Conservation (phyloP, 768 basidiomycete genomes). For the Boletus vermiculosoides region DNA sequence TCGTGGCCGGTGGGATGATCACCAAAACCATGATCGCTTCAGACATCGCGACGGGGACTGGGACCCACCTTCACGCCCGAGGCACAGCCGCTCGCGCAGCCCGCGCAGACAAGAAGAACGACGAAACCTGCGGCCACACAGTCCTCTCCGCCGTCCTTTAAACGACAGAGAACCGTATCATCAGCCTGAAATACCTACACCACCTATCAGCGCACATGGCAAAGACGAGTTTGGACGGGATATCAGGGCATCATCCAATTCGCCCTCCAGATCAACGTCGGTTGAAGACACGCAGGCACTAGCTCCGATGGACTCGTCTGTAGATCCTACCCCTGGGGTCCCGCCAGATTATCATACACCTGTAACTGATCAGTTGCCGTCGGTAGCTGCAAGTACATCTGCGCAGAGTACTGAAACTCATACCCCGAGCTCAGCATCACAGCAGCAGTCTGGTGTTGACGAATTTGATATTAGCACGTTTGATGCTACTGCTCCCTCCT, state of each 20-base stretch:
- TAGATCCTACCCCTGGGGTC: slow-evolving; percentile 45
- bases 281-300: slow-evolving; percentile 26
- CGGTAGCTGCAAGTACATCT: slow-evolving; percentile 60
- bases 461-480: slow-evolving; percentile 70
- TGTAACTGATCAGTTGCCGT: slow-evolving; percentile 37
- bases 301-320: slow-evolving; percentile 36
- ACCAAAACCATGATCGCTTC: slow-evolving; percentile 41
- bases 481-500: slow-evolving; percentile 67
- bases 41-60: slow-evolving; percentile 49
- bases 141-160: slow-evolving; percentile 54
- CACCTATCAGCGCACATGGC: slow-evolving; percentile 36
- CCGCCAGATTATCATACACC: slow-evolving; percentile 48
- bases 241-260: slow-evolving; percentile 54
- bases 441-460: slow-evolving; percentile 52
- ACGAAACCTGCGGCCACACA: slow-evolving; percentile 54
- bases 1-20: slow-evolving; percentile 67
- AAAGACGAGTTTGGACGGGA: slow-evolving; percentile 90
- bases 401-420: slow-evolving; percentile 40
- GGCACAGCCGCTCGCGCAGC: slow-evolving; percentile 73
- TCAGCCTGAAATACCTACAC: slow-evolving; percentile 24
- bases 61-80: slow-evolving; percentile 40
- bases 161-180: slow-evolving; percentile 29
- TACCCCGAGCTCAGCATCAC: slow-evolving; percentile 38
- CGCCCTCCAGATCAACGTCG: slow-evolving; percentile 31
- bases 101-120: slow-evolving; percentile 57